Evolutionary conservation across 108 stramenopile species (phyloP).

Genomic region (Nitzschia palea): DNA sequence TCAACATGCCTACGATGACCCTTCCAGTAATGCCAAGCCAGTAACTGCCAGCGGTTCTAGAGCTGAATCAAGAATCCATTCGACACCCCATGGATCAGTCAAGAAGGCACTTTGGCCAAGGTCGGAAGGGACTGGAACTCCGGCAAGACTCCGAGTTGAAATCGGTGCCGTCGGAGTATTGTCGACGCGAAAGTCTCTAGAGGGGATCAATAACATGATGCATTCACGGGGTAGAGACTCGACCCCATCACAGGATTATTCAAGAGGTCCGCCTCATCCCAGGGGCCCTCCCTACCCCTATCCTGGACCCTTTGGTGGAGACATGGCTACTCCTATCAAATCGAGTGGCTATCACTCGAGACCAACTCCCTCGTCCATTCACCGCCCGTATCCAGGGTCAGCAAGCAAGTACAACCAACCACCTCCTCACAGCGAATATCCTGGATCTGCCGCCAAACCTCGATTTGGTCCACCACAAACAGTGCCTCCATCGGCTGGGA

Average conservation of each 20-base stretch:
- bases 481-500: constrained; percentile 24
- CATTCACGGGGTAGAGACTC: neutral
- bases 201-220: constrained; percentile 51
- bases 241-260: neutral
- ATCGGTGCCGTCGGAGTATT: constrained; percentile 32
- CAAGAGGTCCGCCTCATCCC: constrained; percentile 12
- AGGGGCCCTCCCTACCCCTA: neutral
- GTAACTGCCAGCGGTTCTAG: constrained; percentile 21
- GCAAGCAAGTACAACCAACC: neutral
- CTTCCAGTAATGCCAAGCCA: constrained; percentile 7
- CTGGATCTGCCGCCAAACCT: constrained; percentile 15
- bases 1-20: neutral
- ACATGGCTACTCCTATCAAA: constrained; percentile 28
- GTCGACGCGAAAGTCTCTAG: constrained; percentile 34
- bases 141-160: constrained; percentile 26
- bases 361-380: neutral
- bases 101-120: constrained; percentile 12
- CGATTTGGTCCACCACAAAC: neutral
- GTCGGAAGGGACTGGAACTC: neutral
- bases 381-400: constrained; percentile 1
- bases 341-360: constrained; percentile 9
- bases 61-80: constrained; percentile 13
- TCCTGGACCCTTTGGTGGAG: constrained; percentile 1
- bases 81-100: constrained; percentile 15
- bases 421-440: constrained; percentile 6